These are phyloP conservation scores for Yamadazyma sp. DNA, from an alignment of 1,139 yeast genomes.

Conservation along the genomic window DNA sequence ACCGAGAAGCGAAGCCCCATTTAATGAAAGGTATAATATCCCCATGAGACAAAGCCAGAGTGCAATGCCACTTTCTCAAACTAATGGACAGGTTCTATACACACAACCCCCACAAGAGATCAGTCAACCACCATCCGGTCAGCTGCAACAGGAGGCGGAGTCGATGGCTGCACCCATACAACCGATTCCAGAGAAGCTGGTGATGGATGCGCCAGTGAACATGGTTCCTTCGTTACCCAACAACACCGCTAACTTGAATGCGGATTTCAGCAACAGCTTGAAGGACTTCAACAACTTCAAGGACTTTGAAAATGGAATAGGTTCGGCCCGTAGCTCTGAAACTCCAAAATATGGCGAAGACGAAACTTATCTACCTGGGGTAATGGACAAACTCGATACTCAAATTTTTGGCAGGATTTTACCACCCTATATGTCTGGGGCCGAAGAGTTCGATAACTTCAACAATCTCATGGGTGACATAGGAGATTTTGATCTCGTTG, in stretches of 20 bases:
- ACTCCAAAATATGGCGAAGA: slow-evolving; percentile 3
- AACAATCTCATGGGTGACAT: slow-evolving; percentile 12
- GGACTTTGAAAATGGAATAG: background rate
- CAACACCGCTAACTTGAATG: slow-evolving; percentile 2
- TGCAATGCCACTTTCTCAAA: background rate
- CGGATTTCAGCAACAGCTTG: background rate
- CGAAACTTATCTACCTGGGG: slow-evolving; percentile 65
- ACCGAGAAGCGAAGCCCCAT: background rate
- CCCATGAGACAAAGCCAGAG: slow-evolving; percentile 5
- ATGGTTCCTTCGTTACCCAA: slow-evolving; percentile 2
- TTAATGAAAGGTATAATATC: background rate
- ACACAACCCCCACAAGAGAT: background rate
- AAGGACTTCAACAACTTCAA: background rate
- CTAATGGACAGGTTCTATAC: background rate
- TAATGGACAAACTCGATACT: slow-evolving; percentile 79
- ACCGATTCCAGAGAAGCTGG: background rate
- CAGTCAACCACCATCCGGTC: too few relatives aligned
- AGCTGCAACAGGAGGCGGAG: too few relatives aligned
- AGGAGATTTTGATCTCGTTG: slow-evolving; percentile 7
- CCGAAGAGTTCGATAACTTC: slow-evolving; percentile 14
- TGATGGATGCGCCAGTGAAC: background rate
- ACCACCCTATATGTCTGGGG: slow-evolving; percentile 70
- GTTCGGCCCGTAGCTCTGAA: background rate
- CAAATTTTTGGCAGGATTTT: slow-evolving; percentile 79
- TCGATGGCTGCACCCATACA: too few relatives aligned